These are phyloP conservation scores for Eucalyptus microcorys DNA, from an alignment of 345 rosid genomes.

Conservation along the genomic window DNA sequence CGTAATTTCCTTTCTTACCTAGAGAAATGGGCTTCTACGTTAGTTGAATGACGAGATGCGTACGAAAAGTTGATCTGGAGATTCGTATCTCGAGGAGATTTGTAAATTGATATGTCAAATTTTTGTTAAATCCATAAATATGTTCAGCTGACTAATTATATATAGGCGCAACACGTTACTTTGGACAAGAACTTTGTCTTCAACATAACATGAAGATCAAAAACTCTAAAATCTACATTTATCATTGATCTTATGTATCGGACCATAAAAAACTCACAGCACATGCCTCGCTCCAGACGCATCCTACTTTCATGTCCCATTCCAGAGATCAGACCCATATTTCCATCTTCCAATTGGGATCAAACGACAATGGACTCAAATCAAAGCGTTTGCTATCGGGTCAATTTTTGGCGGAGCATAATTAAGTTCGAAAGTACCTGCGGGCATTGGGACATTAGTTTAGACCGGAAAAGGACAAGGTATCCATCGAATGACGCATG, in stretches of 20 bases:
- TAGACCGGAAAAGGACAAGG: background rate
- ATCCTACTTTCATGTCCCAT: background rate
- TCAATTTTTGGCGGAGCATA: background rate
- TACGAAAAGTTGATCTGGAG: background rate
- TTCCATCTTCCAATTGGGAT: background rate
- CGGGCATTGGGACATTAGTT: background rate
- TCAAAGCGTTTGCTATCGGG: background rate
- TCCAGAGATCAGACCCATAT: background rate
- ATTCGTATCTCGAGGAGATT: background rate
- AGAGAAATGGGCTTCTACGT: background rate
- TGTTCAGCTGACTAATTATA: background rate
- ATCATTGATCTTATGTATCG: background rate
- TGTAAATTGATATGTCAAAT: background rate
- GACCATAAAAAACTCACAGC: background rate
- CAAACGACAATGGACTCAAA: background rate
- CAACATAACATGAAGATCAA: background rate
- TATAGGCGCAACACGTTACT: background rate
- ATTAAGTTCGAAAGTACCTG: background rate
- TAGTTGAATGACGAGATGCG: background rate
- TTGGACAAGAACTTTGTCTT: background rate
- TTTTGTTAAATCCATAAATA: background rate
- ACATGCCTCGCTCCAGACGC: background rate
- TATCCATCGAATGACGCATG: background rate
- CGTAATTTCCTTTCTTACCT: background rate
- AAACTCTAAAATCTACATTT: background rate